Base-by-base conservation (phyloP, 192 early-diverging fungal species). In the Backusella morwellensis region DNA sequence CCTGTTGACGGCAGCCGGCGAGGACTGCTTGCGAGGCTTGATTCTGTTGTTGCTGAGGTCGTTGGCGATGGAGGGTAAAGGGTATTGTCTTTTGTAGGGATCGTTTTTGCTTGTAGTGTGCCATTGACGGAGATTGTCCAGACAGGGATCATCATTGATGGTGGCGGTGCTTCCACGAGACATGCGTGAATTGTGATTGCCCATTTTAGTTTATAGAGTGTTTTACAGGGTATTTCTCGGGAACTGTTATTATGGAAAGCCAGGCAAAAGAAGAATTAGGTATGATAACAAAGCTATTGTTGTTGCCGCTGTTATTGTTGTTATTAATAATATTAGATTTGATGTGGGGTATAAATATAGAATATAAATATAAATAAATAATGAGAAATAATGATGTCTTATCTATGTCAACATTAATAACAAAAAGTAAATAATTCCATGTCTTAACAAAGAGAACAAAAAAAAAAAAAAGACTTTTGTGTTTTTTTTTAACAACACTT, bases 1-100 rank as follows among this genome's bases (percentile, higher is more conserved):
- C 38, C 73, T 32, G 14, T 35, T 59, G 34, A 70, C 66, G 23
- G 72, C 35, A 3, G 77, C 56, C 29, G 78, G 78, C 2, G 78
- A 68, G 26, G 78, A 79, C 35, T 79, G 78, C 47, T 79, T 79
- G 17, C 78, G 41, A 32, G 74, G 35, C 47, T 79, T 79, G 47
- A 79, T 68, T 1, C 78, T 67, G n/a, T 70, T 70, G n/a, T 66
- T 44, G 3, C 35, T 54, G 26, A 21, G 21, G 14, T 68, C 38
- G 36, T 74, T 29, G 15, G 66, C 26, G 35, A 68, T 75, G 29
- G 52, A 72, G 19, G 76, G 78, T 59, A 79, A 54, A 6, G 73
- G 78, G 23, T 79, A 79, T 44, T 79, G 78, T 23, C 78, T 73
- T 36, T 66, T 44, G 34, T 74, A 79, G 4, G 66, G 73, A 47